Evolutionary conservation across 305 asterid species (phyloP), one percentile per base, ranked within the genome.

Genomic region (Fraxinus greggii): DNA sequence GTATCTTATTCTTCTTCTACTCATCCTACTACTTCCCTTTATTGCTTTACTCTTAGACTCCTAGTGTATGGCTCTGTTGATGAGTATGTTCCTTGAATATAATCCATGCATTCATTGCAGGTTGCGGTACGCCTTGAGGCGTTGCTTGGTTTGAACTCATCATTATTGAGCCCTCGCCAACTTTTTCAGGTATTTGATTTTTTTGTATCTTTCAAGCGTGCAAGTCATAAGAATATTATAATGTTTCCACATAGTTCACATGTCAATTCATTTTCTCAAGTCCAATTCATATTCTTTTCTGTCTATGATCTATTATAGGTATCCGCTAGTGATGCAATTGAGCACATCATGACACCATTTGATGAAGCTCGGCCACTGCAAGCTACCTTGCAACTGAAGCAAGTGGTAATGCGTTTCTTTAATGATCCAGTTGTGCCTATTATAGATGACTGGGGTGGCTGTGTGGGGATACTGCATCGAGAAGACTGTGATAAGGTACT

Each of bases 381-480:
- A 80, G 93, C 93, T 79, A 86, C 87, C 45, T 59, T 84, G 88
- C 85, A 67, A 38, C 76, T 90, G 87, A 84, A 89, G 87, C 89
- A 92, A 89, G 94, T 90, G 75, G 83, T 82, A 75, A 88, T 89
- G 94, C 92, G 91, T 48, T 87, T 92, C 79, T 87, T 81, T 79
- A 88, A 83, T 79, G 90, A 89, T 85, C 83, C 91, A 31, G 88
- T 63, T 72, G 93, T 90, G 80, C 96, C 94, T 51, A 81, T 92
- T 76, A 77, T 86, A 85, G 96, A 92, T 84, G 92, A 89, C 75
- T 87, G 92, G 92, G 96, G 95, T 84, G 88, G 89, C 84, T 92
- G 96, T 83, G 89, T 92, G 77, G 96, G 96, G n/a, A 81, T 90
- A 85, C 85, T 92, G 75, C 92, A 92, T 78, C 92, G 93, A 54